These are phyloP conservation scores for Aspergillus mulundensis DNA, from an alignment of 495 filamentous ascomycete species.

Conservation along the genomic window DNA sequence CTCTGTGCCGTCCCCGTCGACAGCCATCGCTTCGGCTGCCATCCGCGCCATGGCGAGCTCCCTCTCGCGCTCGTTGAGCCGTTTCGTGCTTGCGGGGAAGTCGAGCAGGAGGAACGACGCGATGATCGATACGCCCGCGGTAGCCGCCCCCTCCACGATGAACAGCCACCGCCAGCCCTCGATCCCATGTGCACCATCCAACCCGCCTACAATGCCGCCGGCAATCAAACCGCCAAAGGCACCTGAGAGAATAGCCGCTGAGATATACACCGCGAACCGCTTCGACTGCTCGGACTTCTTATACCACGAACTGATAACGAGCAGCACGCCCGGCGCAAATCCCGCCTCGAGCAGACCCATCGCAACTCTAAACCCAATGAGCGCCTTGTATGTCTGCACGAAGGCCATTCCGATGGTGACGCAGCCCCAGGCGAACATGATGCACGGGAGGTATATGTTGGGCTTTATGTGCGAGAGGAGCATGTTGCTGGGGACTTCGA, in stretches of 20 bases:
- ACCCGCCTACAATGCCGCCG: slow-evolving; percentile 31
- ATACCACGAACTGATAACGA: slow-evolving; percentile 46
- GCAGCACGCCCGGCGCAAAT: slow-evolving; percentile 38
- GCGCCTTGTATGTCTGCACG: slow-evolving; percentile 32
- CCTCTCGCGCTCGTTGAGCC: slow-evolving; percentile 23
- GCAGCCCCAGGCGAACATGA: slow-evolving; percentile 37
- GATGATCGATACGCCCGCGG: slow-evolving; percentile 19
- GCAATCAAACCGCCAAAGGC: slow-evolving; percentile 46
- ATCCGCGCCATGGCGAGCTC: slow-evolving; percentile 22
- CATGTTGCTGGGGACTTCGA: slow-evolving; percentile 42
- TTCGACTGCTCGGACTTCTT: slow-evolving; percentile 40
- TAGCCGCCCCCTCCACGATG: slow-evolving; percentile 29
- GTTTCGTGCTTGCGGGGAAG: slow-evolving; percentile 25
- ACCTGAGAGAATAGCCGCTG: slow-evolving; percentile 37
- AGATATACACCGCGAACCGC: slow-evolving; percentile 36
- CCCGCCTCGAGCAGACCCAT: slow-evolving; percentile 38
- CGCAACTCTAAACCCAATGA: slow-evolving; percentile 34
- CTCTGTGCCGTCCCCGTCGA: slow-evolving; percentile 9
- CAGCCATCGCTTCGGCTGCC: slow-evolving; percentile 15
- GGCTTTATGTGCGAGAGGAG: slow-evolving; percentile 30
- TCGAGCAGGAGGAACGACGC: slow-evolving; percentile 28
- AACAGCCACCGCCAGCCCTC: slow-evolving; percentile 45
- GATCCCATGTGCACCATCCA: slow-evolving; percentile 37
- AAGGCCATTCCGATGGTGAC: slow-evolving; percentile 30
- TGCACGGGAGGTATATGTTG: slow-evolving; percentile 31